These are phyloP conservation scores for Syncephalastrum racemosum DNA, from an alignment of 371 early-diverging fungal species.

Conservation along the genomic window DNA sequence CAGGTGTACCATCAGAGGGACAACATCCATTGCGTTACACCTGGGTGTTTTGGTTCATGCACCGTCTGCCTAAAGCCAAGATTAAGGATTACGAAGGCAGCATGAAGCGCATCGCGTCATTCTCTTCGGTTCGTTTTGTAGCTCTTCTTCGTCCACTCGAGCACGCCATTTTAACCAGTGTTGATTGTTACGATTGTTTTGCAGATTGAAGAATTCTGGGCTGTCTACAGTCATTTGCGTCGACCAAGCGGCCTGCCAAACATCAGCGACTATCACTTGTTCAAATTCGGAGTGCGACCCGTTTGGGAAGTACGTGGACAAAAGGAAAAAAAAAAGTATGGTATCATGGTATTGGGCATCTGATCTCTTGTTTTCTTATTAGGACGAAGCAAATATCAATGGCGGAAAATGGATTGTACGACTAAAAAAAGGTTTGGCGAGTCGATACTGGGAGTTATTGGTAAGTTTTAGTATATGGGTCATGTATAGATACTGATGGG, in stretches of 20 bases:
- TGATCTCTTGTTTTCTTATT: neutral
- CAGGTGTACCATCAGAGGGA: constrained; percentile 5
- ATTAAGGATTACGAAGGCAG: constrained; percentile 84
- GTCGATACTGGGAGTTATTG: constrained; percentile 93
- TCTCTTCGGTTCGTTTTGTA: constrained; percentile 64
- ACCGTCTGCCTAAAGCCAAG: constrained; percentile 84
- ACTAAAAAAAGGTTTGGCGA: constrained; percentile 90
- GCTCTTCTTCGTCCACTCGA: too few relatives aligned
- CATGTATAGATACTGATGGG: too few relatives aligned
- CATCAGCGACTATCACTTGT: constrained; percentile 94
- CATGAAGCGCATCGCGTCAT: constrained; percentile 84
- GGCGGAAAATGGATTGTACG: constrained; percentile 99
- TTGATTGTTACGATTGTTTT: neutral
- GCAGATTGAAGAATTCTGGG: constrained; percentile 94
- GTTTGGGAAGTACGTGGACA: constrained; percentile 87
- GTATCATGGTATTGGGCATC: too few relatives aligned
- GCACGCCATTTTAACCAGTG: too few relatives aligned
- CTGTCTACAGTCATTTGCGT: constrained; percentile 81
- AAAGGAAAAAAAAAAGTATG: neutral
- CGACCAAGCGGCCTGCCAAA: constrained; percentile 87
- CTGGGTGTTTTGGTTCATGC: constrained; percentile 93
- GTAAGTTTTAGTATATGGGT: constrained; percentile 31
- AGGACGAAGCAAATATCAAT: constrained; percentile 83
- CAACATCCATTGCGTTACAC: constrained; percentile 58
- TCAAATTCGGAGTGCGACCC: constrained; percentile 94